Base-by-base conservation (phyloP, 305 asterid species). In the Solanum hybrid region DNA sequence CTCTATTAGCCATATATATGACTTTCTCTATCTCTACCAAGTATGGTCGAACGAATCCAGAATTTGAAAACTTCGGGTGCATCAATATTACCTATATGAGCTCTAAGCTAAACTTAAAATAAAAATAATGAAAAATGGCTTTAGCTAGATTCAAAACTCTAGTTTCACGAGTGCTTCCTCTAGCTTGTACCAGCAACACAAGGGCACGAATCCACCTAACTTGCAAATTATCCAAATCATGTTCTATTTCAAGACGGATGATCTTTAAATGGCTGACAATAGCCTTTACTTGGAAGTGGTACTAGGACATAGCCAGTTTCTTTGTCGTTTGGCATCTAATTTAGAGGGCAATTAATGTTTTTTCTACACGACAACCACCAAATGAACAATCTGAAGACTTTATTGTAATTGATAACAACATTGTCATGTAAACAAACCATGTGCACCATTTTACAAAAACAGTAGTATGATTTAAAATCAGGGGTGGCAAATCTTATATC, bases 401-500 rank as follows among this genome's bases (percentile, higher is more conserved):
- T 32, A 77, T 77, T 34, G 9, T 45, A 31, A 77, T 8, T 33
- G 26, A 8, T 77, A 38, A 20, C 51, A 33, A 20, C 9, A 32
- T 2, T 79, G 84, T 79, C 84, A 34, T 34, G 29, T 9, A 34
- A 78, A 20, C 45, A 34, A 77, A 17, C 26, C 27, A 32, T 17
- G 27, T 33, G n/a, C 38, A 31, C 27, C 86, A 80, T 24, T 24
- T 84, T 51, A 31, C 88, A 84, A 11, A 10, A 41, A 82, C 9
- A 29, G 75, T 84, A 10, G 3, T 2, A 31, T 10, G 38, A 29
- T 45, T 82, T 34, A 37, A 36, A n/a, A 84, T 20, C 38, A 65
- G 37, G 89, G 81, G 45, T 70, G 37, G 26, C 27, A 2, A 70
- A 87, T 37, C 70, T 39, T 87, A 87, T 36, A 87, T 87, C 99